A percentile compares a stretch with the other conserved stretches of the same genome.
These are phyloP conservation scores for Odonthalia washingtoniensis DNA, from an alignment of 31 red algal species.

Conservation along the genomic window DNA sequence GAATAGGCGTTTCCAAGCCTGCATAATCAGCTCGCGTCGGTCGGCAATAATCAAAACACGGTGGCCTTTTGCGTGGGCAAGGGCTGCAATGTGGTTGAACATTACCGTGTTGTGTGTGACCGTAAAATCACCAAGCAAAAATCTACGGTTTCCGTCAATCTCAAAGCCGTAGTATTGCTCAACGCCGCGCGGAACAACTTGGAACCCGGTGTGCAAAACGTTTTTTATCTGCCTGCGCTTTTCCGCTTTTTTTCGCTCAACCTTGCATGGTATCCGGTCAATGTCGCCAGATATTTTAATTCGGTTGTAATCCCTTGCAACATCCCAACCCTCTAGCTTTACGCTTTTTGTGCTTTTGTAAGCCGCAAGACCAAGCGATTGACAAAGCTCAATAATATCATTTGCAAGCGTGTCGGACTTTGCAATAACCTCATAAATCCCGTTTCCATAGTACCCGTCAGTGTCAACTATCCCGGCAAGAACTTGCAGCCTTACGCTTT, in stretches of 20 bases:
- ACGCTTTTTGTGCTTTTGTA: background rate
- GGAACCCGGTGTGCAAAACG: background rate
- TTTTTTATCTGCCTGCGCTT: background rate
- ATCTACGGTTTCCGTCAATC: constrained; percentile 11
- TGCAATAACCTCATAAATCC: constrained; percentile 5
- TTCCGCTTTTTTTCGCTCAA: constrained; percentile 4
- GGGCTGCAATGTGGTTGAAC: no score
- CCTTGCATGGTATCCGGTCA: constrained; percentile 2
- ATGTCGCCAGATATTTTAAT: constrained; percentile 14
- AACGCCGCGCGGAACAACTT: background rate
- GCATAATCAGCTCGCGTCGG: no score
- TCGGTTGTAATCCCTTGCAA: background rate
- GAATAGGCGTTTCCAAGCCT: no score
- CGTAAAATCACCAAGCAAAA: constrained; percentile 13
- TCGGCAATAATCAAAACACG: no score
- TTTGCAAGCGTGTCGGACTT: background rate
- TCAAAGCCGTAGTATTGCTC: constrained; percentile 20
- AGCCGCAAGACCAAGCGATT: constrained; percentile 2
- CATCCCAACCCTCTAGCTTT: background rate
- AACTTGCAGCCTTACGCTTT: background rate
- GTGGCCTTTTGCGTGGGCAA: no score
- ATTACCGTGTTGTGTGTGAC: constrained; percentile 17
- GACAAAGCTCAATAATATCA: constrained; percentile 4
- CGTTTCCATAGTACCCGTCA: constrained; percentile 12
- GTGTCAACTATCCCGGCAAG: constrained; percentile 9